Base-by-base conservation (phyloP, 225 moss, liverwort and hornwort genomes). In the Pleurozium schreberi region DNA sequence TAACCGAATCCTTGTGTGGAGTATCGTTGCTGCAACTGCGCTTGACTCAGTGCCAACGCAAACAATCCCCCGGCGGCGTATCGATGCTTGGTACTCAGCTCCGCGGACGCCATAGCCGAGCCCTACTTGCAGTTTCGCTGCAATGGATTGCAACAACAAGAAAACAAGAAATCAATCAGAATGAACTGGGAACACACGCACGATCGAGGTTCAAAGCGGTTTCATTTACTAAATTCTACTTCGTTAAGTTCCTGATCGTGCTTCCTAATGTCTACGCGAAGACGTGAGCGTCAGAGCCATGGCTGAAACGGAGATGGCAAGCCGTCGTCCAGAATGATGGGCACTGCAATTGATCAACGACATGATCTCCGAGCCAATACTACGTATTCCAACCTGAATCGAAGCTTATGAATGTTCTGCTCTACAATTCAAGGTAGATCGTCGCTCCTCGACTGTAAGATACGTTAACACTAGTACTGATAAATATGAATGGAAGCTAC, bases 51-150 rank as follows among this genome's bases (percentile, higher is more conserved):
- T 4, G 96, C 96, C 75, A 96, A 85, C 34, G 96, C 93, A 52
- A 95, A 91, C 25, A 97, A 81, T 8, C 94, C 97, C 33, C 94
- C 96, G n/a, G 95, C 96, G 65, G 93, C 96, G 88, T 95, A 93
- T 73, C 96, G 94, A 67, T 95, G 96, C 30, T 92, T 92, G 82
- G 90, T 73, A 70, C 93, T 90, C 38, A 97, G 92, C 92, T 94
- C 93, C 66, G 94, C 94, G 87, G 92, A 94, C 50, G 90, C 89
- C 93, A 93, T 89, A 75, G 82, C 86, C 36, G 65, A 59, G 25
- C 13, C n/a, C 22, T 33, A 40, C 80, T 58, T 80, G 40, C 12
- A 58, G 80, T 18, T 80, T 58, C 79, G n/a, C 80, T 58, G 80
- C 18, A 58, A 58, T 40, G 18, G 58, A 40, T 28, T 28, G 58